Base-by-base conservation (phyloP, 331 rosid species). In the Quercus tomentella region DNA sequence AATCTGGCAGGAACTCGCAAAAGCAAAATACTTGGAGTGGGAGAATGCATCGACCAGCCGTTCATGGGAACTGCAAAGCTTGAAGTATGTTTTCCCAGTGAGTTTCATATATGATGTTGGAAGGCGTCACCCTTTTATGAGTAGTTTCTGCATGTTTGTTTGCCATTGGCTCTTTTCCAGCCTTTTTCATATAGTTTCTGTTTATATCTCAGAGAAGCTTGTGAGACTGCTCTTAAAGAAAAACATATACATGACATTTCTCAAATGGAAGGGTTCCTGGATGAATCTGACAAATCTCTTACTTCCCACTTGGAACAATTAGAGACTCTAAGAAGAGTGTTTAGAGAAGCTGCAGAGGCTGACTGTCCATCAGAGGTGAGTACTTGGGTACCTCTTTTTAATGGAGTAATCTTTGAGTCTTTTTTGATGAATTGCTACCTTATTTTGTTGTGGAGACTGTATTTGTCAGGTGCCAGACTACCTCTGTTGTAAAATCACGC, bases 1-100 rank as follows among this genome's bases (percentile, higher is more conserved):
- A 79, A 92, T 96, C 84, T 96, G 99, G 98, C 89, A 89, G 87
- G 99, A 88, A 84, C 91, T 96, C 28, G 88, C 97, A 18, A 91
- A 82, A 75, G 99, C 99, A 57, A 96, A 90, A 84, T 96, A 90
- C 89, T 41, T 28, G 72, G 94, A 93, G 78, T 96, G 99, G 99
- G 98, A 96, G 79, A 84, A 45, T 52, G 75, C 84, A 35, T 96
- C 97, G 1, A 72, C 93, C 78, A 54, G 76, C 33, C 87, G 90
- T 66, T 81, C 94, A 1, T 96, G 98, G 97, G 97, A 91, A 20
- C 79, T 92, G 87, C 99, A 90, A 84, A 85, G 37, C 86, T 86
- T 96, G 88, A 93, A 91, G 99, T 96, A 91, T 83, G 96, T 85
- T 79, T 76, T 77, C 78, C 69, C 58, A 80, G 80, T 83, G 76